phyloP scores from a whole-genome alignment of 2,329 filamentous ascomycete species.

The Exophiala spinifera region DNA sequence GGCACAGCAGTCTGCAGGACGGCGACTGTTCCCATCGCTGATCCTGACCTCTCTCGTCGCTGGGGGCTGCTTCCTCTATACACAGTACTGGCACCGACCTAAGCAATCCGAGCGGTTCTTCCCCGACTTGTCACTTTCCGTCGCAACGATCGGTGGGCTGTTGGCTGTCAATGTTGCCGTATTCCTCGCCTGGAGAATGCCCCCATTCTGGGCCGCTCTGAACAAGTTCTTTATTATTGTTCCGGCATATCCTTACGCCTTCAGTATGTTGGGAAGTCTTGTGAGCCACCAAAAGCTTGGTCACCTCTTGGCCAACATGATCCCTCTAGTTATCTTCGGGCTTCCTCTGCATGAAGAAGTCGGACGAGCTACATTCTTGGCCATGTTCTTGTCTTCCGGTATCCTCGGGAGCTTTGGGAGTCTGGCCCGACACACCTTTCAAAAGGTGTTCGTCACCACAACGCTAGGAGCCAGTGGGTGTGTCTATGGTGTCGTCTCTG shows the following conservation, averaged over 20 bases:
- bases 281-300: conserved; percentile 56
- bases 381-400: conserved; percentile 50
- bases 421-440: conserved; percentile 44
- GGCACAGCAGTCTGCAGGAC: conserved; percentile 25
- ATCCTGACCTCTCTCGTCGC: conserved; percentile 40
- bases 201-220: conserved; percentile 53
- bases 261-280: conserved; percentile 52
- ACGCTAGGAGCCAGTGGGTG: conserved; percentile 53
- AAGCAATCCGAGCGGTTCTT: conserved; percentile 47
- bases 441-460: conserved; percentile 43
- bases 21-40: conserved; percentile 46
- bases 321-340: conserved; percentile 54
- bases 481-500: conserved; percentile 49
- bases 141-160: conserved; percentile 51
- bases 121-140: conserved; percentile 49
- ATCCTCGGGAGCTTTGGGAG: conserved; percentile 47
- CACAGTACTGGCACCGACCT: conserved; percentile 50
- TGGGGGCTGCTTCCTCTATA: conserved; percentile 43
- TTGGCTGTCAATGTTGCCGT: conserved; percentile 50
- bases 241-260: conserved; percentile 51
- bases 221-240: conserved; percentile 56
- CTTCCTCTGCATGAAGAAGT: conserved; percentile 54
- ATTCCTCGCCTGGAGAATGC: conserved; percentile 52
- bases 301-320: conserved; percentile 55
- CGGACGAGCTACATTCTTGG: conserved; percentile 54